phyloP scores from a whole-genome alignment of 2,329 filamentous ascomycete genomes.

The Penicillium capsulatum region DNA sequence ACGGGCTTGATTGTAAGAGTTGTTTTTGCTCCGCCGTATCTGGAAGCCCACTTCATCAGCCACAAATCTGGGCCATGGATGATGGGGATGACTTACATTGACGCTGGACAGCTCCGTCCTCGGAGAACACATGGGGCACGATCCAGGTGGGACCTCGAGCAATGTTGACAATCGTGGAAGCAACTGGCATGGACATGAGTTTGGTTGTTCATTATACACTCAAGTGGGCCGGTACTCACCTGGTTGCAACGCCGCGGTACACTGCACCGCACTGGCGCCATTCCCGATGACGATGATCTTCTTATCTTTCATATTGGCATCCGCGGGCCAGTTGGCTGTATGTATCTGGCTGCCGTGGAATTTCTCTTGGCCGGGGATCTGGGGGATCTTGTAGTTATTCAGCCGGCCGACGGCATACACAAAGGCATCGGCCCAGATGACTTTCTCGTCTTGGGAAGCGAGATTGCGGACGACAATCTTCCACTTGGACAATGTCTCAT shows the following conservation, averaged over 20 bases:
- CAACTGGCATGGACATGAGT: not conserved
- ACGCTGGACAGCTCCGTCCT: conserved; percentile 4
- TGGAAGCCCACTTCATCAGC: not conserved
- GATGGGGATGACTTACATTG: conserved; percentile 3
- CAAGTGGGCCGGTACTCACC: not conserved
- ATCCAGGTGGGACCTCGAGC: conserved; percentile 8
- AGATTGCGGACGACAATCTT: conserved; percentile 1
- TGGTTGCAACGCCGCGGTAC: conserved; percentile 7
- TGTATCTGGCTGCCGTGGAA: conserved; percentile 35
- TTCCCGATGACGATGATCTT: conserved; percentile 7
- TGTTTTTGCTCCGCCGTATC: not conserved
- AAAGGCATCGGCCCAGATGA: conserved; percentile 6
- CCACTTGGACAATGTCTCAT: conserved; percentile 5
- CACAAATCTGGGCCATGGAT: not conserved
- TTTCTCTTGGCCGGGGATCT: conserved; percentile 16
- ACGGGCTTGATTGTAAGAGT: not conserved
- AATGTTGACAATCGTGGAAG: conserved; percentile 5
- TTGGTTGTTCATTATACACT: not conserved
- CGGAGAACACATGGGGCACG: conserved; percentile 5
- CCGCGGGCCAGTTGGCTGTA: conserved; percentile 31
- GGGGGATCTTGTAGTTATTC: conserved; percentile 19
- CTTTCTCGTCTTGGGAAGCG: not conserved
- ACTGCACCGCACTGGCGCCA: conserved; percentile 3
- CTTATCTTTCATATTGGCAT: conserved; percentile 1
- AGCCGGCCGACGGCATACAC: conserved; percentile 8